Conservation (phyloP, 2,329 filamentous ascomycete species). For the Curvularia spicifera region DNA sequence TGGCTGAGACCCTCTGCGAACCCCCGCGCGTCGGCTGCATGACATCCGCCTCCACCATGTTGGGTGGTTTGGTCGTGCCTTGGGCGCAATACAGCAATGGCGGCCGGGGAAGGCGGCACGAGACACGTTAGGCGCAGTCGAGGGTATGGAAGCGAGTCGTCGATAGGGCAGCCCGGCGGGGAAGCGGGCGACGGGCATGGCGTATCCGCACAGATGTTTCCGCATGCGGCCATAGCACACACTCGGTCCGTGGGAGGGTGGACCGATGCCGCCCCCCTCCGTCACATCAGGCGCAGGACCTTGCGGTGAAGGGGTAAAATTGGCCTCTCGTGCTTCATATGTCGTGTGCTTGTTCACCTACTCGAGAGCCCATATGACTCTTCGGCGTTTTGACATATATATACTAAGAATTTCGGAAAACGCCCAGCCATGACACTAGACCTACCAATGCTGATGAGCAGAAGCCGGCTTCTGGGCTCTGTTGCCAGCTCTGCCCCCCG, state of each 20-base stretch:
- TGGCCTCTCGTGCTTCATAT: constrained; percentile 35
- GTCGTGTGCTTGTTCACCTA: constrained; percentile 36
- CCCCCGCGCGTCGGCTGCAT: constrained; percentile 31
- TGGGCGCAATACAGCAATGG: constrained; percentile 13
- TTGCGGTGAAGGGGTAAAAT: constrained; percentile 41
- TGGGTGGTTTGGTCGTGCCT: constrained; percentile 24
- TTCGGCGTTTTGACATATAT: constrained; percentile 26
- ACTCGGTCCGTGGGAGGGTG: constrained; percentile 32
- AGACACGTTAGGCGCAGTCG: constrained; percentile 27
- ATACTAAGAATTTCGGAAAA: constrained; percentile 22
- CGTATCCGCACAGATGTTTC: constrained; percentile 21
- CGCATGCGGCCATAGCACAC: constrained; percentile 25
- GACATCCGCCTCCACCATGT: constrained; percentile 29
- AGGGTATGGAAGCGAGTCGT: constrained; percentile 19
- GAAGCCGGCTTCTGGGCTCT: constrained; percentile 21
- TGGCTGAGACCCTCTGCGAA: constrained; percentile 29
- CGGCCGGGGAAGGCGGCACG: constrained; percentile 42
- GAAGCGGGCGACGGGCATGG: constrained; percentile 26
- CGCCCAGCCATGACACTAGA: constrained; percentile 29
- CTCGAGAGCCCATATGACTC: constrained; percentile 30
- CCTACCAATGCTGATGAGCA: constrained; percentile 27
- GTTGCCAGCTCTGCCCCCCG: constrained; percentile 27
- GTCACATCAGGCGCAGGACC: constrained; percentile 38
- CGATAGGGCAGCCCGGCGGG: constrained; percentile 32
- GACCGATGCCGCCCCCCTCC: constrained; percentile 30